Evolutionary conservation across 352 stramenopile species (phyloP).

Genomic region (Phytophthora uliginosa): DNA sequence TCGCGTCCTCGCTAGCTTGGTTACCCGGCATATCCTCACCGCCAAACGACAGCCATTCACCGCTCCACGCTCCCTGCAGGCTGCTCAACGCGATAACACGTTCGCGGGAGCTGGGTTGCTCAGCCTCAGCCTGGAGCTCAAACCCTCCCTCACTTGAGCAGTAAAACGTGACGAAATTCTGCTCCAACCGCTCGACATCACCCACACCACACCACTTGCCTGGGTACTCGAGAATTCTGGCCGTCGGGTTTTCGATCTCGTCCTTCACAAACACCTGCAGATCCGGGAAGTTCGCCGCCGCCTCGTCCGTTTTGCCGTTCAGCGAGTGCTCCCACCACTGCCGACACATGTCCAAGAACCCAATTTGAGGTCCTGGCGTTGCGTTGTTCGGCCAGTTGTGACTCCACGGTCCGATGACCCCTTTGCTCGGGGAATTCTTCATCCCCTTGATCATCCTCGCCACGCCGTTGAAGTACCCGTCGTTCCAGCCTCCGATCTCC

Average conservation of each 20-base stretch:
- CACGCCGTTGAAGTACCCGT: slow-evolving; percentile 63
- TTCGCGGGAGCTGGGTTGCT: slow-evolving; percentile 16
- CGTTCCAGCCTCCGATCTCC: slow-evolving; percentile 58
- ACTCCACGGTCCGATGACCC: slow-evolving; percentile 60
- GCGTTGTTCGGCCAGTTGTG: slow-evolving; percentile 66
- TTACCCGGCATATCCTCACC: slow-evolving; percentile 59
- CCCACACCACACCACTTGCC: slow-evolving; percentile 54
- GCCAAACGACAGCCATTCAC: slow-evolving; percentile 65
- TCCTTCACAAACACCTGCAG: slow-evolving; percentile 64
- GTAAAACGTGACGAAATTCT: slow-evolving; percentile 47
- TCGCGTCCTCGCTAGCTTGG: slow-evolving; percentile 45
- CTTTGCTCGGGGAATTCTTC: slow-evolving; percentile 47
- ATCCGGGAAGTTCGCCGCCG: slow-evolving; percentile 38
- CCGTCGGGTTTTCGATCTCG: slow-evolving; percentile 39
- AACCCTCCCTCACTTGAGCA: slow-evolving; percentile 25
- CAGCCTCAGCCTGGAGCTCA: slow-evolving; percentile 9
- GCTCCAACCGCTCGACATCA: slow-evolving; percentile 39
- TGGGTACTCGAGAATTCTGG: slow-evolving; percentile 51
- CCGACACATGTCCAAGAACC: slow-evolving; percentile 59
- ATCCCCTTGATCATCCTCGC: slow-evolving; percentile 52
- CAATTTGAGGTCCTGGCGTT: slow-evolving; percentile 50
- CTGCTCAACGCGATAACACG: slow-evolving; percentile 35
- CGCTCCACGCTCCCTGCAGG: slow-evolving; percentile 58
- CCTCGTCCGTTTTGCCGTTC: slow-evolving; percentile 36
- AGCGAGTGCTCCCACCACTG: slow-evolving; percentile 60